Percentiles rank a stretch among this genome's conserved stretches.
phyloP scores from a whole-genome alignment of 2,329 filamentous ascomycete species.

The Didymella exigua region DNA sequence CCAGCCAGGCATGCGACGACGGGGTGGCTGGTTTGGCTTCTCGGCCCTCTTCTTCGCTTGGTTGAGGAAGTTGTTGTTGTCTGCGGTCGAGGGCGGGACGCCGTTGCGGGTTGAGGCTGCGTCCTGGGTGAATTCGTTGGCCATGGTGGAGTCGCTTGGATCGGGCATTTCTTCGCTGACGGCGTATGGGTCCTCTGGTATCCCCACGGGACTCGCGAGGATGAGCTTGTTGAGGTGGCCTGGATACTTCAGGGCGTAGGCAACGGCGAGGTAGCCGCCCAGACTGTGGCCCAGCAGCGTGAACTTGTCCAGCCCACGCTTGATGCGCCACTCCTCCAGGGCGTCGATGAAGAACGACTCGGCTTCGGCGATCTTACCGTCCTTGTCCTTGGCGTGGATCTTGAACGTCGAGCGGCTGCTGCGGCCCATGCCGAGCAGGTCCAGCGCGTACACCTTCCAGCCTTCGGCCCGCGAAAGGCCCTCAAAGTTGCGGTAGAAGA shows the following conservation, averaged over 20 bases:
- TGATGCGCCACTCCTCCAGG: constrained; percentile 91
- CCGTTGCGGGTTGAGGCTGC: constrained; percentile 71
- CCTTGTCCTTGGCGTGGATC: constrained; percentile 79
- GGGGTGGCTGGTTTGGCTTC: constrained; percentile 53
- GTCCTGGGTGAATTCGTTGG: constrained; percentile 80
- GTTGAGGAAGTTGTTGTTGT: constrained; percentile 63
- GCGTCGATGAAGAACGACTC: constrained; percentile 97
- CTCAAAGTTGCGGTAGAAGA: constrained; percentile 99
- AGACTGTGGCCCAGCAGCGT: constrained; percentile 92
- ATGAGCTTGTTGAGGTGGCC: constrained; percentile 95
- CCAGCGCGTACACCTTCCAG: constrained; percentile 91
- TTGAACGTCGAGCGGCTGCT: constrained; percentile 83
- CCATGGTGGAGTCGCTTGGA: constrained; percentile 71
- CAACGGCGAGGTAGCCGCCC: constrained; percentile 92
- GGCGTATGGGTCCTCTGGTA: constrained; percentile 92
- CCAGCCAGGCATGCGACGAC: constrained; percentile 77
- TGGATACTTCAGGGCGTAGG: constrained; percentile 95
- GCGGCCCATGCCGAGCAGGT: constrained; percentile 93
- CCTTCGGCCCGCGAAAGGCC: constrained; percentile 76
- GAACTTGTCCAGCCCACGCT: constrained; percentile 88
- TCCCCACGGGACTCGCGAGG: constrained; percentile 89
- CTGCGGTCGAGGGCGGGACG: constrained; percentile 67
- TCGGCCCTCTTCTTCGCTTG: constrained; percentile 41
- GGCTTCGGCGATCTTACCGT: constrained; percentile 82
- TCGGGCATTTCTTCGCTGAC: constrained; percentile 81